Conservation (phyloP, 768 basidiomycete genomes). For the Strobilomyces confusus region DNA sequence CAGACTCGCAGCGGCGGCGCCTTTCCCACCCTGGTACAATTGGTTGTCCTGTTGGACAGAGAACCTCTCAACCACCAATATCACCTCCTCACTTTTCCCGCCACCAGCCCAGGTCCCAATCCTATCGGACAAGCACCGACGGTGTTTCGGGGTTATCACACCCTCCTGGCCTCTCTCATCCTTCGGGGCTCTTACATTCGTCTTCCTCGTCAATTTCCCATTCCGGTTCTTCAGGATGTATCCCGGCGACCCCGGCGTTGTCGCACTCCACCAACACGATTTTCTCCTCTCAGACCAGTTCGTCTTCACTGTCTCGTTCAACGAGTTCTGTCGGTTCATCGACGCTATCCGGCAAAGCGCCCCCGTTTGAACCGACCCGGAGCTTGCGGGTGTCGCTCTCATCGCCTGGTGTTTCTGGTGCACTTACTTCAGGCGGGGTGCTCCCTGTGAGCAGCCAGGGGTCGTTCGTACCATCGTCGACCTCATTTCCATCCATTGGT, state of each 20-base stretch:
- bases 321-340: conserved; percentile 32
- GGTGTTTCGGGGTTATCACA: conserved; percentile 9
- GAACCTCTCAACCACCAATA: conserved; percentile 14
- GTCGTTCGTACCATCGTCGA: conserved; percentile 18
- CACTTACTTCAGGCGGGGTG: conserved; percentile 9
- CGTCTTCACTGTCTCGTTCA: conserved; percentile 27
- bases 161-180: conserved; percentile 15
- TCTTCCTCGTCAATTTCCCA: conserved; percentile 17
- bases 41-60: conserved; percentile 19
- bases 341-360: conserved; percentile 49
- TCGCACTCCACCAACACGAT: conserved; percentile 17
- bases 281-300: conserved; percentile 16
- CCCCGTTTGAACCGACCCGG: conserved; percentile 51
- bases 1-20: conserved; percentile 22
- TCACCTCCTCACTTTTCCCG: conserved; percentile 27
- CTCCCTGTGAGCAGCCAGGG: conserved; percentile 13
- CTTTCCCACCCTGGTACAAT: conserved; percentile 30
- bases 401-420: conserved; percentile 14
- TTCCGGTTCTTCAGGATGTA: conserved; percentile 14
- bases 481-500: conserved; percentile 8
- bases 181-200: conserved; percentile 9
- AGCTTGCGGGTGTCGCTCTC: conserved; percentile 23
- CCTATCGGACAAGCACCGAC: conserved; percentile 22
- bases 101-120: conserved; percentile 26
- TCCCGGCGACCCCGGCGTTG: conserved; percentile 6